Conservation (phyloP, 108 stramenopile genomes). For the Cyclotella choctawhatcheeana region DNA sequence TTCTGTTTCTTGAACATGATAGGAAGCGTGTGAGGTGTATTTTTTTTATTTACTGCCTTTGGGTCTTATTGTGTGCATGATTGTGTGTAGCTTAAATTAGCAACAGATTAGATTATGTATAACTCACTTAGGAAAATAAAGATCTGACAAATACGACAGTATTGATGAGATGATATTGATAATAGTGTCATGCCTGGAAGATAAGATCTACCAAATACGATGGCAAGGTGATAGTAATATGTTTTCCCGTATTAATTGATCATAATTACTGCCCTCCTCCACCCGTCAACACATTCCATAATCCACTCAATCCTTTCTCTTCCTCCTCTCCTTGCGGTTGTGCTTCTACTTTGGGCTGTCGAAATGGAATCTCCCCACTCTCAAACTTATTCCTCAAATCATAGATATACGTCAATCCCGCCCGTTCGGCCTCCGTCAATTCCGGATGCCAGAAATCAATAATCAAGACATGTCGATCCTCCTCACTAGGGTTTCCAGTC, state of each 20-base stretch:
- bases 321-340: conserved; percentile 55
- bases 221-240: not conserved
- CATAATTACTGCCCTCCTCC: conserved; percentile 34
- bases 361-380: conserved; percentile 78
- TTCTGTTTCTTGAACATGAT: no score
- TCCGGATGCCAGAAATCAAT: conserved; percentile 97
- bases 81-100: no score
- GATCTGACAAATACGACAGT: no score
- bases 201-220: not conserved
- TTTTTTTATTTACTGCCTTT: no score
- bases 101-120: no score
- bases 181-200: no score
- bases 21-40: no score
- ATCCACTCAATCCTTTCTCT: conserved; percentile 58
- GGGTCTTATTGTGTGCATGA: no score
- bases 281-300: conserved; percentile 65
- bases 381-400: conserved; percentile 89
- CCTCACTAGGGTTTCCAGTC: conserved; percentile 81
- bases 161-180: no score
- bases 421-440: conserved; percentile 76
- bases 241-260: not conserved
- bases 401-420: conserved; percentile 79
- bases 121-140: no score
- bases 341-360: conserved; percentile 11
- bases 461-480: conserved; percentile 88